Base-by-base conservation (phyloP, 805 yeast genomes). In the Teunomyces cretensis region DNA sequence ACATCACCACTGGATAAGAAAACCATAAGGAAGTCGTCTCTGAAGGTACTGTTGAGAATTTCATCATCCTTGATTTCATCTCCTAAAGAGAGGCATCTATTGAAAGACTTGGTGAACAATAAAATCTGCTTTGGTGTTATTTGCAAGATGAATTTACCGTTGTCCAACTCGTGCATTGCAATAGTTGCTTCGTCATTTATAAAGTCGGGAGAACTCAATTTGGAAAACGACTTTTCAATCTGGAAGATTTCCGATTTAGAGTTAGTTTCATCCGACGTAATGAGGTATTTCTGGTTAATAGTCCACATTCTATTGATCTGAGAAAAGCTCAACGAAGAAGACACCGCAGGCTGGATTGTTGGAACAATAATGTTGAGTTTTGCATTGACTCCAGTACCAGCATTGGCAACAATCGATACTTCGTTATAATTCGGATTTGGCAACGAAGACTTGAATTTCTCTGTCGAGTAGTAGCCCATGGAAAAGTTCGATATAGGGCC, bases 301-400 rank as follows among this genome's bases (percentile, higher is more conserved):
- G 86, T 85, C 96, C 96, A 90, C 55, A 87, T 75, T 53, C 83
- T 80, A 51, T 83, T 80, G 28, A 86, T 83, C 57, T 81, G 85
- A 15, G 84, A 84, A 56, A 86, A 86, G 48, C 80, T 82, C 43
- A 88, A 72, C 2, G 90, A 82, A 2, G 88, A 79, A 42, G 79
- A 77, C 7, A 89, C 78, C 0, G 60, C 61, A 0, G 96, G 96
- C 47, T 82, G 81, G 11, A 89, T 74, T 2, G 85, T 74, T 5
- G 89, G 88, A 19, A 82, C 76, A 47, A 88, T 74, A 3, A 84
- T 73, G 28, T 84, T 79, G 26, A 91, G 49, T 15, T 77, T 72
- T 9, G 86, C 79, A 6, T 76, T 72, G 1, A 60, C 52, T 7
- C 75, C 81, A 12, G 81, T 72, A 0, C 97, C 96, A 0, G 86